phyloP scores from a whole-genome alignment of 2,329 filamentous ascomycete genomes.

The Phaeophleospora eucalypticola region DNA sequence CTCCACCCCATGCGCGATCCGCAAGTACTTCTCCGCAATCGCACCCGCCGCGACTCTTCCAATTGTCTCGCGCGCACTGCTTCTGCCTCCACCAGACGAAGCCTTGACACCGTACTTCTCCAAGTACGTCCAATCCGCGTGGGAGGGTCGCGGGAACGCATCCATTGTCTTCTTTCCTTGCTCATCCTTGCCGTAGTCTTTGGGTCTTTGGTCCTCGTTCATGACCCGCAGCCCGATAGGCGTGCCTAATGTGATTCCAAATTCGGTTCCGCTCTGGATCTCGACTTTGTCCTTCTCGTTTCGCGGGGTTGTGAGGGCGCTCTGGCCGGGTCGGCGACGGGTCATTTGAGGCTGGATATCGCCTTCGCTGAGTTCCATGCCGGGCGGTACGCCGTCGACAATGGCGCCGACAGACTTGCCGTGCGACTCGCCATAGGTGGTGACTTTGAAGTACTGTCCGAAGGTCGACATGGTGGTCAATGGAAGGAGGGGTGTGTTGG shows the following conservation, averaged over 20 bases:
- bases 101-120: slow-evolving; percentile 97
- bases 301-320: slow-evolving; percentile 82
- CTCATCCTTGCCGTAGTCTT: slow-evolving; percentile 66
- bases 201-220: slow-evolving; percentile 89
- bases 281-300: slow-evolving; percentile 88
- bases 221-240: slow-evolving; percentile 82
- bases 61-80: slow-evolving; percentile 92
- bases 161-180: slow-evolving; percentile 69
- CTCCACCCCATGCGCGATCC: slow-evolving; percentile 74
- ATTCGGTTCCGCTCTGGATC: slow-evolving; percentile 90
- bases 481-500: not conserved
- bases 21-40: slow-evolving; percentile 89
- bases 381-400: slow-evolving; percentile 85
- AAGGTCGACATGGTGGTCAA: slow-evolving; percentile 72
- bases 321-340: slow-evolving; percentile 83
- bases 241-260: slow-evolving; percentile 82
- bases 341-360: slow-evolving; percentile 90
- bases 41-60: slow-evolving; percentile 83
- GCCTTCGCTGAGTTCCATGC: slow-evolving; percentile 73
- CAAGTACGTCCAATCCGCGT: slow-evolving; percentile 95
- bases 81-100: slow-evolving; percentile 81
- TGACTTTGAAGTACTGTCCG: slow-evolving; percentile 75
- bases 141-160: slow-evolving; percentile 80
- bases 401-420: slow-evolving; percentile 92
- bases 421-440: slow-evolving; percentile 84